Conservation (phyloP, 1,284 basidiomycete genomes). For the Ganoderma sinense region DNA sequence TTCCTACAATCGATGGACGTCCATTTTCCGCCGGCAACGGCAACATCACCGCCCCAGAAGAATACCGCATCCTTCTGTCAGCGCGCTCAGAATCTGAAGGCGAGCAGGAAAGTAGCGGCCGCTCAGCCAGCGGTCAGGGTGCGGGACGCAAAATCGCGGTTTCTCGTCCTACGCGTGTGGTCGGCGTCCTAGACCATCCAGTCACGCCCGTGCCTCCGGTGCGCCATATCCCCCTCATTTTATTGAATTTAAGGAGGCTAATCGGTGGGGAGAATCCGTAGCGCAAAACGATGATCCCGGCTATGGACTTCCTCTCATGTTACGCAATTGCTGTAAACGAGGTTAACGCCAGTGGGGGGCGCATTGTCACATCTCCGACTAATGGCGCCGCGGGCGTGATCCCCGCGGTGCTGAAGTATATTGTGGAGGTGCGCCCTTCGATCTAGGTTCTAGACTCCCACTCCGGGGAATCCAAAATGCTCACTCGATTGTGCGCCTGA, state of each 20-base stretch:
- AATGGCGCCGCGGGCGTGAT: slow-evolving; percentile 89
- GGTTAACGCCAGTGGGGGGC: slow-evolving; percentile 91
- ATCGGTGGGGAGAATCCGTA: slow-evolving; percentile 37
- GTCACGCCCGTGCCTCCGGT: slow-evolving; percentile 85
- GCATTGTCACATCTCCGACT: slow-evolving; percentile 95
- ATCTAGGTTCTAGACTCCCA: neutral
- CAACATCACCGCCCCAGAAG: slow-evolving; percentile 51
- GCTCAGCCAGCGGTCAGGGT: neutral
- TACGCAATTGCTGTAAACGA: slow-evolving; percentile 93
- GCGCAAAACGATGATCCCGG: slow-evolving; percentile 88
- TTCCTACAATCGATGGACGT: slow-evolving; percentile 57
- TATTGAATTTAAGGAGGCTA: neutral
- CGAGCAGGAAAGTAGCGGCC: neutral
- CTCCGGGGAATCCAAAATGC: neutral
- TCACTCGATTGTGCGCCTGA: neutral
- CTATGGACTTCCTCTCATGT: slow-evolving; percentile 93
- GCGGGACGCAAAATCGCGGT: slow-evolving; percentile 21
- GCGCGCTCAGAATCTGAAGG: neutral
- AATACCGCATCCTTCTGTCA: slow-evolving; percentile 6
- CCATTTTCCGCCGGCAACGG: slow-evolving; percentile 34
- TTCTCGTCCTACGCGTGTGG: slow-evolving; percentile 58
- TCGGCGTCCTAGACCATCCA: slow-evolving; percentile 85
- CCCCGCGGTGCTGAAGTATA: slow-evolving; percentile 90
- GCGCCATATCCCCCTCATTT: slow-evolving; percentile 38
- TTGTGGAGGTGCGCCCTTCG: slow-evolving; percentile 66